These are phyloP conservation scores for Colletotrichum godetiae DNA, from an alignment of 2,329 filamentous ascomycete species.

Conservation along the genomic window DNA sequence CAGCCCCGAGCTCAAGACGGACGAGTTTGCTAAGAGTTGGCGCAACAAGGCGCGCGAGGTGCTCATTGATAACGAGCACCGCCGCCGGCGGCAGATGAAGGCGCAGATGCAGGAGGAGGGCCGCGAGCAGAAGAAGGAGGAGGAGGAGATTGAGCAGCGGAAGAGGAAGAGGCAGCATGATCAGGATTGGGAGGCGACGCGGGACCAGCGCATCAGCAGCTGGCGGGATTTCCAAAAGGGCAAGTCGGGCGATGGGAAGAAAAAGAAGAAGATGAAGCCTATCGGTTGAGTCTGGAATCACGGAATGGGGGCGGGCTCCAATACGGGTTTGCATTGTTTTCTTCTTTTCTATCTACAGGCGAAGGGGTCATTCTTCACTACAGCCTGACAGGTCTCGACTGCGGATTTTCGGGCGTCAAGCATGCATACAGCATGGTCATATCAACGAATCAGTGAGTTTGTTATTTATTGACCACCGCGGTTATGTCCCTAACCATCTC, in stretches of 20 bases:
- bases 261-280: slow-evolving; percentile 74
- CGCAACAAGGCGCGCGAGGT: slow-evolving; percentile 90
- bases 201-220: slow-evolving; percentile 90
- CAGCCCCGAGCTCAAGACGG: slow-evolving; percentile 85
- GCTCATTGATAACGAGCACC: slow-evolving; percentile 90
- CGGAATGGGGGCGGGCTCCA: neutral
- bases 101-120: slow-evolving; percentile 98
- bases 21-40: slow-evolving; percentile 87
- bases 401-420: neutral
- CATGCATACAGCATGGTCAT: slow-evolving; percentile 16
- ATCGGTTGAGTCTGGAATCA: slow-evolving; percentile 57
- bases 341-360: neutral
- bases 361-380: slow-evolving; percentile 2
- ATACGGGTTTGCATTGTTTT: neutral
- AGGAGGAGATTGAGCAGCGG: slow-evolving; percentile 83
- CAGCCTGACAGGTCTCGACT: slow-evolving; percentile 27
- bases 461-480: slow-evolving; percentile 27
- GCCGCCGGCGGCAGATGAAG: slow-evolving; percentile 86
- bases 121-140: slow-evolving; percentile 84
- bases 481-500: slow-evolving; percentile 35
- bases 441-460: slow-evolving; percentile 33
- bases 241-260: slow-evolving; percentile 60
- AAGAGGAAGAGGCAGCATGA: slow-evolving; percentile 93
- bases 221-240: slow-evolving; percentile 94
- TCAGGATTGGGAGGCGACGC: slow-evolving; percentile 92